These are phyloP conservation scores for Rhodotorula sp. DNA, from an alignment of 1,284 basidiomycete species.

Conservation along the genomic window DNA sequence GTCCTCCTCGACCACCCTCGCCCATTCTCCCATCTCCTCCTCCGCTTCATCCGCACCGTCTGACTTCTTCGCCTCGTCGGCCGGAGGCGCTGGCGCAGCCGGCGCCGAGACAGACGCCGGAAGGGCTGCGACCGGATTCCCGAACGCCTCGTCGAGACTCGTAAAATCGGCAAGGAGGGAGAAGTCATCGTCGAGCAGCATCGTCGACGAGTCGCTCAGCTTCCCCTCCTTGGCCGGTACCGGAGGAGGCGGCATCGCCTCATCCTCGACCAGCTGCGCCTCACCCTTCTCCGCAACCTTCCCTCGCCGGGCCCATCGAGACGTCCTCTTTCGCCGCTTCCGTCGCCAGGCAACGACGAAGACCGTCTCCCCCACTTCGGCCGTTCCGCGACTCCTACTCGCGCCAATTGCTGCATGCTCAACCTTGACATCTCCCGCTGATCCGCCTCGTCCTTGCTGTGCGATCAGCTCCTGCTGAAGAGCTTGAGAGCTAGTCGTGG, in stretches of 20 bases:
- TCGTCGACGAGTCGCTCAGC: not conserved
- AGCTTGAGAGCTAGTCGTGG: not conserved
- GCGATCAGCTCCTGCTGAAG: not conserved
- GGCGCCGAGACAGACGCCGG: not conserved
- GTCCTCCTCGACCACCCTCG: not conserved
- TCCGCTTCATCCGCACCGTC: not conserved
- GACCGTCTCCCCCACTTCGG: constrained; percentile 19
- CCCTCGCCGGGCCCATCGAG: not conserved
- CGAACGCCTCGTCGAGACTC: constrained; percentile 33
- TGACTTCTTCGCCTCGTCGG: not conserved
- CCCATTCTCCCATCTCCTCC: not conserved
- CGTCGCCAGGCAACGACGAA: constrained; percentile 21
- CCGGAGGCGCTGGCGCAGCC: not conserved
- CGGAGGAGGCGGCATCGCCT: not conserved
- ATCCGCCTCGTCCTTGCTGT: not conserved
- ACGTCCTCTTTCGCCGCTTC: too few species aligned
- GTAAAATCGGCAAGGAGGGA: constrained; percentile 22
- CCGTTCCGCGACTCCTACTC: constrained; percentile 1
- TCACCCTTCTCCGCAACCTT: not conserved
- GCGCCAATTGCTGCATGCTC: constrained; percentile 13
- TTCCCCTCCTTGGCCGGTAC: not conserved
- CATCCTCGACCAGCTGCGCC: not conserved
- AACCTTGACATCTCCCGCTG: constrained; percentile 1
- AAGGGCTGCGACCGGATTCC: not conserved
- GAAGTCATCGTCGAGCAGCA: constrained; percentile 19